A percentile compares a stretch with the other conserved stretches of the same genome.
These are phyloP conservation scores for Chaetomium cochliodes DNA, from an alignment of 495 filamentous ascomycete species.

Conservation along the genomic window DNA sequence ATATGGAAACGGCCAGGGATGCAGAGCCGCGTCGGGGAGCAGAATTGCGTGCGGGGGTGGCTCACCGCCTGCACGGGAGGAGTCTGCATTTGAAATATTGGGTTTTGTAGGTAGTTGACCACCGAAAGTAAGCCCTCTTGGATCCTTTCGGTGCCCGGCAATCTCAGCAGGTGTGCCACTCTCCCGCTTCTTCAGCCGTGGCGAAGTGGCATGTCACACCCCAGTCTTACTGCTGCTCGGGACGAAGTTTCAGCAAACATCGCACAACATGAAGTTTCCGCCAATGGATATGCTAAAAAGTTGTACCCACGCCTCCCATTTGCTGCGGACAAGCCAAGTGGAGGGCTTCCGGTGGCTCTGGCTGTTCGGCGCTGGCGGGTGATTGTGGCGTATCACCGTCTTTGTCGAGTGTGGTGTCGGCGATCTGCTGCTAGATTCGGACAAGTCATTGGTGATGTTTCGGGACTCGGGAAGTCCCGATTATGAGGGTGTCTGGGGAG, in stretches of 20 bases:
- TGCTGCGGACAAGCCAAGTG: slow-evolving; percentile 18
- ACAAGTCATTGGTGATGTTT: background rate
- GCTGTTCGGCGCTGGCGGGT: background rate
- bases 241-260: background rate
- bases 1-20: too few species aligned
- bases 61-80: too few species aligned
- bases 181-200: background rate
- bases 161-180: background rate
- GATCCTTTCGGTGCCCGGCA: background rate
- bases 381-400: slow-evolving; percentile 7
- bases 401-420: background rate
- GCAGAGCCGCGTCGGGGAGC: too few species aligned
- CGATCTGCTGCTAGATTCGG: background rate
- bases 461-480: slow-evolving; percentile 12
- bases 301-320: slow-evolving; percentile 1
- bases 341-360: slow-evolving; percentile 11
- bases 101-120: too few species aligned
- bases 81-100: too few species aligned
- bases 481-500: too few species aligned
- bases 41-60: too few species aligned
- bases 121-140: background rate
- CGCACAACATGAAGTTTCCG: background rate
- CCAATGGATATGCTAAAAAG: background rate
- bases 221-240: slow-evolving; percentile 7
- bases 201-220: background rate